phyloP scores from a whole-genome alignment of 768 basidiomycete genomes.

The Hortiboletus flavorubellus region DNA sequence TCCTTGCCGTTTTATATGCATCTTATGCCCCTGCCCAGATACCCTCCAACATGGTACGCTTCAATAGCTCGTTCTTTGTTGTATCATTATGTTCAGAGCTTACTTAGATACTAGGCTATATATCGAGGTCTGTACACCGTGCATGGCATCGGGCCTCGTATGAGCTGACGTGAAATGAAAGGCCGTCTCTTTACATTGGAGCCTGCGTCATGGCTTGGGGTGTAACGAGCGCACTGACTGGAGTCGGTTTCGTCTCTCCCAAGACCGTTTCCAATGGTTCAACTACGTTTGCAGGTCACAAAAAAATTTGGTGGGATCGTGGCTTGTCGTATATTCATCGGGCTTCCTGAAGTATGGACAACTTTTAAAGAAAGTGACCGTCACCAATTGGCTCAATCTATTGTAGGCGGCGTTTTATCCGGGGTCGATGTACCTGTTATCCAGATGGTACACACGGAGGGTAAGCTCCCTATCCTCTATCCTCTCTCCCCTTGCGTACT shows the following conservation, averaged over 20 bases:
- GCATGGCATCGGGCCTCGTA: neutral
- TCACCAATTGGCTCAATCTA: neutral
- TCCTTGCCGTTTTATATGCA: constrained; percentile 52
- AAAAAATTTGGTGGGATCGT: constrained; percentile 53
- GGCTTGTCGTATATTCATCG: constrained; percentile 57
- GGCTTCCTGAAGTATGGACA: constrained; percentile 49
- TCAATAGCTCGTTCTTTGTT: neutral
- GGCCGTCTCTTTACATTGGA: constrained; percentile 63
- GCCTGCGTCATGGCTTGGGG: constrained; percentile 62
- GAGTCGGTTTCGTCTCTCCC: constrained; percentile 34
- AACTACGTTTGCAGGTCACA: constrained; percentile 40
- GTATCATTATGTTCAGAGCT: neutral
- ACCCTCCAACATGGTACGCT: constrained; percentile 60
- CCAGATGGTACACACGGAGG: constrained; percentile 54
- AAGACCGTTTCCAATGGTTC: neutral
- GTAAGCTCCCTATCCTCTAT: neutral
- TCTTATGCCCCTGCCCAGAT: constrained; percentile 64
- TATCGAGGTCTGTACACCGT: constrained; percentile 32
- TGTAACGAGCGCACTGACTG: constrained; percentile 58
- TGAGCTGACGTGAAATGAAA: constrained; percentile 18
- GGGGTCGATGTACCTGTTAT: constrained; percentile 46
- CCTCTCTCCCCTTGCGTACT: neutral
- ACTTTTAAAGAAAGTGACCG: no score
- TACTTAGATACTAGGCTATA: constrained; percentile 49
- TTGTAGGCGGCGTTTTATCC: constrained; percentile 61